Conservation (phyloP, 1,284 basidiomycete species). For the Golubevia sp. region DNA sequence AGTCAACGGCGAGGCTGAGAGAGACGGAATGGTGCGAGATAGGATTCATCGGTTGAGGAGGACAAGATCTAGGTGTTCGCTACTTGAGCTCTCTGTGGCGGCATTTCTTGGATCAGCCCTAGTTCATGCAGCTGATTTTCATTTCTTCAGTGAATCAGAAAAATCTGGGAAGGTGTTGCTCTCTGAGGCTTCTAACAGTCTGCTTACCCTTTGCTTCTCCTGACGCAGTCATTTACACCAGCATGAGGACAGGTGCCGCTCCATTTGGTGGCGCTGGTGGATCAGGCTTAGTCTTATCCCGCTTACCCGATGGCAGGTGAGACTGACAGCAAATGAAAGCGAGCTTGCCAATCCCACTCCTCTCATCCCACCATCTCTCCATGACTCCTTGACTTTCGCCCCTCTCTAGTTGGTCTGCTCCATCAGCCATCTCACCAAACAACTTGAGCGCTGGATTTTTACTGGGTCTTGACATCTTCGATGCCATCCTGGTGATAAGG, state of each 20-base stretch:
- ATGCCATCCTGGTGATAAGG: constrained; percentile 62
- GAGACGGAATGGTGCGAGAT: too few relatives aligned
- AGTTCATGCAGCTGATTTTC: too few relatives aligned
- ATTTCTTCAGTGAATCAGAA: too few relatives aligned
- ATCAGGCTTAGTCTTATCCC: constrained; percentile 41
- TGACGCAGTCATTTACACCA: constrained; percentile 53
- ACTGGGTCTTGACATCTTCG: constrained; percentile 50
- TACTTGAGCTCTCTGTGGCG: constrained; percentile 8
- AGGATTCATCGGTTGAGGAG: too few relatives aligned
- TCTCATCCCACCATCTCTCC: neutral
- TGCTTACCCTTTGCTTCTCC: too few relatives aligned
- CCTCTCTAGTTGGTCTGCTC: constrained; percentile 40
- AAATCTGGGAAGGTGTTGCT: too few relatives aligned
- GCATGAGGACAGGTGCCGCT: constrained; percentile 45
- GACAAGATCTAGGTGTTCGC: too few relatives aligned
- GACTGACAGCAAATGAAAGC: neutral
- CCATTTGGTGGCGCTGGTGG: constrained; percentile 53
- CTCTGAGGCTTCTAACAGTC: too few relatives aligned
- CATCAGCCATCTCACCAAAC: constrained; percentile 41
- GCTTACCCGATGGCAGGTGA: constrained; percentile 47
- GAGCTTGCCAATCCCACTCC: neutral
- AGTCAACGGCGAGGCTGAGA: too few relatives aligned
- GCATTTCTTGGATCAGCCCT: too few relatives aligned
- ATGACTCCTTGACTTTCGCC: neutral
- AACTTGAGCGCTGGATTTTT: constrained; percentile 44